Evolutionary conservation across 495 filamentous ascomycete species (phyloP), one percentile per base, ranked within the genome.

Genomic region (Penicillium arizonense): DNA sequence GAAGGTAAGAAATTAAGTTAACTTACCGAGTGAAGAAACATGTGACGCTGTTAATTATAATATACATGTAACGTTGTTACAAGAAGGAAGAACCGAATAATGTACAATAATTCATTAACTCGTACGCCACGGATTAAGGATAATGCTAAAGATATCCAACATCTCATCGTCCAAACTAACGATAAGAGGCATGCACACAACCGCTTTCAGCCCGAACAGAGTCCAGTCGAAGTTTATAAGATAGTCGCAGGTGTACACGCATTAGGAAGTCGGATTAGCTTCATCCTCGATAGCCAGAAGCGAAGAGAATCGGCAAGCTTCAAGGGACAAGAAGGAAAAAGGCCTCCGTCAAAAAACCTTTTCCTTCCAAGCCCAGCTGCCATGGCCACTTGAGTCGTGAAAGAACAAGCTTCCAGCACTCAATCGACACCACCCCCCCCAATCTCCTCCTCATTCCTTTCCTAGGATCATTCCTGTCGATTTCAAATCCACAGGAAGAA

Each of bases 101-200:
- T 66, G 50, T 66, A 66, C 60, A 66, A 57, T 63, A 50, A 52
- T 58, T 61, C 60, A 56, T 65, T 61, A 57, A 40, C 57, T 63
- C 56, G 58, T 61, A 50, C 38, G 48, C 55, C 59, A 58, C 55
- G 50, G 57, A 58, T 58, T 63, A 63, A 61, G 47, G 53, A 65
- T 65, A 63, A 63, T 53, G 62, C 56, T 55, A 56, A 60, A 44
- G 45, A 63, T 66, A 41, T 44, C 63, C 54, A 59, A 56, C 48
- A 32, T 45, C 33, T 10, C 50, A 39, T 38, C 40, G 37, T 50
- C 33, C 44, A 36, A 28, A 35, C 38, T 37, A 34, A 30, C 13
- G 34, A 46, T 47, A 53, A 50, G 44, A 43, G 13, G 18, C 38
- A 46, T 52, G 48, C 41, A 44, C 30, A 50, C 26, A 2, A 26